phyloP scores from a whole-genome alignment of 192 early-diverging fungal species.

The Chytriomyces hyalinus region DNA sequence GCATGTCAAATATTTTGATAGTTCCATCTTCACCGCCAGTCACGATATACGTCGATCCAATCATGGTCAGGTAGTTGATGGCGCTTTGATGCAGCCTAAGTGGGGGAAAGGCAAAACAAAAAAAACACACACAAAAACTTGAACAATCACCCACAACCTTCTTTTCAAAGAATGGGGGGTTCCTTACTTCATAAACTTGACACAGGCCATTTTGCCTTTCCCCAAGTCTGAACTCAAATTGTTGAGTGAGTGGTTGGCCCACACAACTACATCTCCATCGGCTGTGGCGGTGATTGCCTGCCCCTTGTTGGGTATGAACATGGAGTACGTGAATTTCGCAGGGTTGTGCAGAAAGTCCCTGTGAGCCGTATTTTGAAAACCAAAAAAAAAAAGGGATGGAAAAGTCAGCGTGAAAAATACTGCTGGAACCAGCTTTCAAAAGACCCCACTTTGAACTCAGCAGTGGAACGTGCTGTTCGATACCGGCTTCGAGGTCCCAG shows the following conservation, averaged over 20 bases:
- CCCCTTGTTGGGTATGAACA: conserved; percentile 53
- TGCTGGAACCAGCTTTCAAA: not conserved
- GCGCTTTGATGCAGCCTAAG: conserved; percentile 55
- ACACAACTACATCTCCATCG: conserved; percentile 59
- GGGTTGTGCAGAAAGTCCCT: conserved; percentile 59
- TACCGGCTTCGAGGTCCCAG: conserved; percentile 40
- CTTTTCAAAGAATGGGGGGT: not conserved
- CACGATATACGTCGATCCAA: conserved; percentile 53
- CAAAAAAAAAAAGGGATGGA: not conserved
- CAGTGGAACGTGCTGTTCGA: conserved; percentile 50
- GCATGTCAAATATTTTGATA: conserved; percentile 62
- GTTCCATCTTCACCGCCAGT: conserved; percentile 62
- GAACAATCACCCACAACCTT: not conserved
- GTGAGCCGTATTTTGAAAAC: not conserved
- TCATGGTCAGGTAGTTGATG: conserved; percentile 47
- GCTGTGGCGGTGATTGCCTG: conserved; percentile 54
- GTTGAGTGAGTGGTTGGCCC: conserved; percentile 51
- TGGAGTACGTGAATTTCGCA: conserved; percentile 47
- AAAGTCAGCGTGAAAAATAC: not conserved
- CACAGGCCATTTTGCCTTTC: conserved; percentile 53
- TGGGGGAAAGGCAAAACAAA: not conserved
- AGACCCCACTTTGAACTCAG: conserved; percentile 54
- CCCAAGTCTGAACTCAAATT: conserved; percentile 55
- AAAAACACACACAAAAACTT: not conserved
- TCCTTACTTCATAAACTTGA: conserved; percentile 57